Percentiles rank a stretch among this genome's conserved stretches.
Conservation (phyloP, 2,329 filamentous ascomycete genomes). For the Nothopassalora personata region DNA sequence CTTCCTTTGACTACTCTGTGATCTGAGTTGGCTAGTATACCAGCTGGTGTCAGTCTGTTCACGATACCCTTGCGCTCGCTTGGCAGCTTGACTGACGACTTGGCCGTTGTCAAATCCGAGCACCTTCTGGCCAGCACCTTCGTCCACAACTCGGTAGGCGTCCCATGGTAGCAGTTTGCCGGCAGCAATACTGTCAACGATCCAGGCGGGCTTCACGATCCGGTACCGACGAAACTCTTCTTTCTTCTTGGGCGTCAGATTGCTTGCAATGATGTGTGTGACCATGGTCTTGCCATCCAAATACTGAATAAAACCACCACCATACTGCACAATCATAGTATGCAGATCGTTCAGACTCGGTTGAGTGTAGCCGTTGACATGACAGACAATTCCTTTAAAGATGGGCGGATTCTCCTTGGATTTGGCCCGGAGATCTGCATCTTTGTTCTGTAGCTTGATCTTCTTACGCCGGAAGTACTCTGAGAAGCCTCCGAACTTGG, state of each 20-base stretch:
- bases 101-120: slow-evolving; percentile 59
- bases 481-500: slow-evolving; percentile 78
- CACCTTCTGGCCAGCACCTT: slow-evolving; percentile 75
- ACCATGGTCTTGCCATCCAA: slow-evolving; percentile 90
- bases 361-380: slow-evolving; percentile 94
- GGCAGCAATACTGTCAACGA: slow-evolving; percentile 80
- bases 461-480: slow-evolving; percentile 97
- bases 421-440: slow-evolving; percentile 69
- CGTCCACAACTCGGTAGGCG: slow-evolving; percentile 75
- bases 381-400: slow-evolving; percentile 84
- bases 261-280: slow-evolving; percentile 87
- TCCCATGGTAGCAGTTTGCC: slow-evolving; percentile 82
- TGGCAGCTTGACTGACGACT: slow-evolving; percentile 61
- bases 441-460: slow-evolving; percentile 92
- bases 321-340: slow-evolving; percentile 80
- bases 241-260: slow-evolving; percentile 84
- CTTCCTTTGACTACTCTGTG: slow-evolving; percentile 2
- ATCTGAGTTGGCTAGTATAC: slow-evolving; percentile 65
- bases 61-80: slow-evolving; percentile 60
- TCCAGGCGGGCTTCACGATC: slow-evolving; percentile 91
- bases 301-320: slow-evolving; percentile 93
- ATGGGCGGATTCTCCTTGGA: slow-evolving; percentile 70
- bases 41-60: slow-evolving; percentile 79
- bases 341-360: slow-evolving; percentile 87
- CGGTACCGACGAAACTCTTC: slow-evolving; percentile 83